A percentile compares a stretch with the other conserved stretches of the same genome.
Conservation (phyloP, 2,329 filamentous ascomycete species). For the Arachnomyces sp. region DNA sequence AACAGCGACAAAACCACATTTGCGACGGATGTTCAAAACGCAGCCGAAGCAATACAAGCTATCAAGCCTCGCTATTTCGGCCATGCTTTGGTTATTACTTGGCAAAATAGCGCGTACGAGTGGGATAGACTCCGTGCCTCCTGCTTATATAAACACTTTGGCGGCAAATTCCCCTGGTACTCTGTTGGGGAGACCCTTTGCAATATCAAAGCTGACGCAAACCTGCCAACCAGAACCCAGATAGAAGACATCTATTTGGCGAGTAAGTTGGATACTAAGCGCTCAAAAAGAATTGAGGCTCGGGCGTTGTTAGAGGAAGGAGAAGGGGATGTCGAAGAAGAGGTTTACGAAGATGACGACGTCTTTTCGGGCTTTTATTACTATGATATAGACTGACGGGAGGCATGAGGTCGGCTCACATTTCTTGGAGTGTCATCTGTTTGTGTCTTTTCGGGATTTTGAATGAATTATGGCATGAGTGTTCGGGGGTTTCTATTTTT, state of each 20-base stretch:
- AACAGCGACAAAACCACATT: slow-evolving; percentile 13
- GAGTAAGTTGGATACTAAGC: background rate
- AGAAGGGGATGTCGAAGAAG: background rate
- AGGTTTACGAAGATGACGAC: background rate
- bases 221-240: background rate
- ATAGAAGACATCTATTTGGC: background rate
- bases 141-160: slow-evolving; percentile 22
- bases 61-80: slow-evolving; percentile 24
- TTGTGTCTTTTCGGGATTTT: background rate
- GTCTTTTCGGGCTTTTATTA: background rate
- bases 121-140: slow-evolving; percentile 33
- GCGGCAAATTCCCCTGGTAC: slow-evolving; percentile 15
- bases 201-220: slow-evolving; percentile 19
- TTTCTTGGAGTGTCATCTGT: too few relatives aligned
- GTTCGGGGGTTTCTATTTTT: background rate
- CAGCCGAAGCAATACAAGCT: slow-evolving; percentile 20
- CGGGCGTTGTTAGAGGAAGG: background rate
- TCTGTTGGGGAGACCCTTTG: slow-evolving; percentile 21
- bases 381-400: too few relatives aligned
- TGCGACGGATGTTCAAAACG: slow-evolving; percentile 17
- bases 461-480: background rate
- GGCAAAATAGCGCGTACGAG: slow-evolving; percentile 24
- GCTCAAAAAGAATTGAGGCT: background rate
- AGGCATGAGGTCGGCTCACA: too few relatives aligned
- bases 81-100: slow-evolving; percentile 28